Conservation (phyloP, 805 yeast species). For the Barnettozyma wickerhamii region DNA sequence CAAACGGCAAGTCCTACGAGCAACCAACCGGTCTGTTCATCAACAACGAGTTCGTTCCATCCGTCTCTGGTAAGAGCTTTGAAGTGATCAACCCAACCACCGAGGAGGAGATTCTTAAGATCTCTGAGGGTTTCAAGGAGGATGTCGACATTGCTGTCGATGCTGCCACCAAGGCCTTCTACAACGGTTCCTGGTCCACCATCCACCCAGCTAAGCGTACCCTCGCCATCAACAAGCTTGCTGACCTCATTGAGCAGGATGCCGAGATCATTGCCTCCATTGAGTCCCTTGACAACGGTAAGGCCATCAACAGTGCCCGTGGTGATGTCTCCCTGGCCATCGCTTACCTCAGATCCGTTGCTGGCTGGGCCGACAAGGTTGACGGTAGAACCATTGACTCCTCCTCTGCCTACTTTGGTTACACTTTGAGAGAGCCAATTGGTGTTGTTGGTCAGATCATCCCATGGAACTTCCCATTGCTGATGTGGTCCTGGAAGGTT, state of each 20-base stretch:
- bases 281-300: conserved; percentile 13
- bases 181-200: conserved; percentile 12
- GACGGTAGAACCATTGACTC: conserved; percentile 15
- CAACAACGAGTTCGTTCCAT: conserved; percentile 12
- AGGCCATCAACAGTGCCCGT: conserved; percentile 13
- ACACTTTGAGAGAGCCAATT: conserved; percentile 13
- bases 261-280: conserved; percentile 10
- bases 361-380: conserved; percentile 15
- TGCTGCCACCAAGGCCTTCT: conserved; percentile 12
- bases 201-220: conserved; percentile 12
- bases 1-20: conserved; percentile 13
- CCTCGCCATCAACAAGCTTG: conserved; percentile 11
- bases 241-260: conserved; percentile 11
- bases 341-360: conserved; percentile 14
- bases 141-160: conserved; percentile 12
- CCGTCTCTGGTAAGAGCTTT: conserved; percentile 10
- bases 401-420: conserved; percentile 9
- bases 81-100: conserved; percentile 12
- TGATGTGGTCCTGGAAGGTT: conserved; percentile 15
- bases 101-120: conserved; percentile 11
- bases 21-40: conserved; percentile 15
- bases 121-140: conserved; percentile 10
- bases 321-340: conserved; percentile 12
- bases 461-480: conserved; percentile 15
- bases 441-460: conserved; percentile 15